These are phyloP conservation scores for Paramecium caudatum DNA, from an alignment of 73 alveolate genomes.

Conservation along the genomic window DNA sequence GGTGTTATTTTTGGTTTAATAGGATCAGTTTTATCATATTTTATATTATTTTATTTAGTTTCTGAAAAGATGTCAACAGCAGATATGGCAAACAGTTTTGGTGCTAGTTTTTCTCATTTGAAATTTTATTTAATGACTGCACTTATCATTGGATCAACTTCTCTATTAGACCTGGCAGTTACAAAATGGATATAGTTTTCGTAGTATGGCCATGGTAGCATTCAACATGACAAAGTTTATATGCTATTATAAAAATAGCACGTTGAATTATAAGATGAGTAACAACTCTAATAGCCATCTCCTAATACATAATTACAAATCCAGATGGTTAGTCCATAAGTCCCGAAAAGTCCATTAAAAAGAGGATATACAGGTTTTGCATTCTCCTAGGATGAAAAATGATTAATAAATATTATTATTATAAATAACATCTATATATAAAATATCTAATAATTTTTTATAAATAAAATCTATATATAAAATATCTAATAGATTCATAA, in stretches of 20 bases:
- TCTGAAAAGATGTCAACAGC: background rate
- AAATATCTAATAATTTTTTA: too few relatives aligned
- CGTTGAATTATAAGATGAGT: conserved; percentile 50
- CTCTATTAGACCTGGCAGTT: background rate
- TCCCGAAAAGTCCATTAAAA: background rate
- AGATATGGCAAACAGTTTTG: background rate
- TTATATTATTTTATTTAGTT: background rate
- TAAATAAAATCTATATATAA: background rate
- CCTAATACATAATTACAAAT: conserved; percentile 23
- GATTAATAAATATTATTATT: background rate
- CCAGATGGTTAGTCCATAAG: background rate
- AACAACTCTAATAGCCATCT: background rate
- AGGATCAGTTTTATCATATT: conserved; percentile 12
- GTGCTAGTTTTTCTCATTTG: conserved; percentile 23
- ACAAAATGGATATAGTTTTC: background rate
- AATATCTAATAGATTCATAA: background rate
- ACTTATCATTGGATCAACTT: conserved; percentile 27
- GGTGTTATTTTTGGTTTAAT: conserved; percentile 16
- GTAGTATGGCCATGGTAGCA: background rate
- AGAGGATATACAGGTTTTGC: conserved; percentile 55
- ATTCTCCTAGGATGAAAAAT: conserved; percentile 50
- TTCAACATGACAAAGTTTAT: conserved; percentile 63
- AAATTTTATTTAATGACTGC: background rate
- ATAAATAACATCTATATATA: background rate
- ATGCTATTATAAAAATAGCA: conserved; percentile 52